These are phyloP conservation scores for Dacryopinax primogenitus DNA, from an alignment of 768 basidiomycete genomes.

Conservation along the genomic window DNA sequence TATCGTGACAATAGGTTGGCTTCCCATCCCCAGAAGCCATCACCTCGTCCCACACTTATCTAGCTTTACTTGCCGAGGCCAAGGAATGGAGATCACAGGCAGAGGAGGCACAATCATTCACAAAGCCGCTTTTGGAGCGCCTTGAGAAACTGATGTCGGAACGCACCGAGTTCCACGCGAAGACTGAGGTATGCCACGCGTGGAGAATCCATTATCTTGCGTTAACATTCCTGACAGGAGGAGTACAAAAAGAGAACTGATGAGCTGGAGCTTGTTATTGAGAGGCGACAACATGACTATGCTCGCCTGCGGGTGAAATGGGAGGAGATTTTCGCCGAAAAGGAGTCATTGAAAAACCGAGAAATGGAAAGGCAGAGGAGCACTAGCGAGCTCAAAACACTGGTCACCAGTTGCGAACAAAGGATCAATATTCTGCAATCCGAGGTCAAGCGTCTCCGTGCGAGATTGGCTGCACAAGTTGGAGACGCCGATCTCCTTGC, in stretches of 20 bases:
- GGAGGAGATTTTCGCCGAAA: constrained; percentile 51
- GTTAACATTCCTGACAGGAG: constrained; percentile 22
- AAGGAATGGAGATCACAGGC: constrained; percentile 36
- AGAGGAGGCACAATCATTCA: constrained; percentile 26
- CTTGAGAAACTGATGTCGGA: constrained; percentile 19
- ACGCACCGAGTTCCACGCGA: constrained; percentile 17
- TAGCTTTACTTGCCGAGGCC: constrained; percentile 42
- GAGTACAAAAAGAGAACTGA: constrained; percentile 41
- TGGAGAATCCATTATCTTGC: not conserved
- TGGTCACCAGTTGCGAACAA: constrained; percentile 41
- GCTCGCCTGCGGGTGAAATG: constrained; percentile 57
- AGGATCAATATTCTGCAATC: constrained; percentile 58
- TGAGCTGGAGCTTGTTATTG: constrained; percentile 48
- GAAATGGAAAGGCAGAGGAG: constrained; percentile 47
- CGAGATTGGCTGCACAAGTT: constrained; percentile 59
- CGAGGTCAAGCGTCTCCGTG: constrained; percentile 60
- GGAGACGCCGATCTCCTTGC: constrained; percentile 58
- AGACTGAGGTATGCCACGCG: constrained; percentile 13
- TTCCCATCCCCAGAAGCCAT: constrained; percentile 34
- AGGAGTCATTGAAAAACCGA: constrained; percentile 54
- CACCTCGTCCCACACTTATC: constrained; percentile 41
- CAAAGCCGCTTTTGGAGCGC: constrained; percentile 12
- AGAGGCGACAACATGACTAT: constrained; percentile 55
- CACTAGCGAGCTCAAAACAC: constrained; percentile 47
- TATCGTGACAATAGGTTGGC: constrained; percentile 22